Evolutionary conservation across 495 filamentous ascomycete genomes (phyloP).

Genomic region (Tetracladium marchalianum): DNA sequence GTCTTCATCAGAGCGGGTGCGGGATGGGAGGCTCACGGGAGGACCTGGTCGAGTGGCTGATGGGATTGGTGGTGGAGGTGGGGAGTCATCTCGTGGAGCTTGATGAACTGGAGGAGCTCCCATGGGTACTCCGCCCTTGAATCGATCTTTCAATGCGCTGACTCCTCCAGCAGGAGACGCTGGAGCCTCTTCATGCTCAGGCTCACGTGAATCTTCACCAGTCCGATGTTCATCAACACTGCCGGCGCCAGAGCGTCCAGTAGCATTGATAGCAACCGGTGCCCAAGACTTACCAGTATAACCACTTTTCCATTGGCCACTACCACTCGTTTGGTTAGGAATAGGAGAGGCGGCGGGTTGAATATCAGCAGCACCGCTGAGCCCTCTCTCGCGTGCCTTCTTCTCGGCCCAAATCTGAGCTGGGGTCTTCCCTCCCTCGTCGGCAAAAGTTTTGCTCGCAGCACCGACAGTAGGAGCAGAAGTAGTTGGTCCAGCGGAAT

Average conservation of each 20-base stretch:
- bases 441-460: constrained; percentile 86
- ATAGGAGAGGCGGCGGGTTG: constrained; percentile 38
- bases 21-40: constrained; percentile 59
- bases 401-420: constrained; percentile 96
- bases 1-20: constrained; percentile 42
- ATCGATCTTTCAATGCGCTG: constrained; percentile 63
- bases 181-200: constrained; percentile 31
- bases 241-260: constrained; percentile 50
- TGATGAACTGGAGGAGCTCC: constrained; percentile 40
- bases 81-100: constrained; percentile 31
- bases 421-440: constrained; percentile 90
- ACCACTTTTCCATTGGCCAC: constrained; percentile 75
- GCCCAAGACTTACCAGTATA: constrained; percentile 86
- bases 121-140: constrained; percentile 60
- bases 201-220: constrained; percentile 42
- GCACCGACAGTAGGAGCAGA: constrained; percentile 54
- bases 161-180: constrained; percentile 49
- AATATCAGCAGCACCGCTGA: constrained; percentile 31
- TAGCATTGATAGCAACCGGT: constrained; percentile 62
- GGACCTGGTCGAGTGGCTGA: constrained; percentile 53
- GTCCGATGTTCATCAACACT: constrained; percentile 47
- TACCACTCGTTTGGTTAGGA: constrained; percentile 56
- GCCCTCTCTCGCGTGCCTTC: constrained; percentile 70
- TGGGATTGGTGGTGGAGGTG: constrained; percentile 48
- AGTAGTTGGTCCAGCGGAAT: constrained; percentile 36